A percentile compares a stretch with the other conserved stretches of the same genome.
These are phyloP conservation scores for Pelargonium citronellum DNA, from an alignment of 441 rosid species.

Conservation along the genomic window DNA sequence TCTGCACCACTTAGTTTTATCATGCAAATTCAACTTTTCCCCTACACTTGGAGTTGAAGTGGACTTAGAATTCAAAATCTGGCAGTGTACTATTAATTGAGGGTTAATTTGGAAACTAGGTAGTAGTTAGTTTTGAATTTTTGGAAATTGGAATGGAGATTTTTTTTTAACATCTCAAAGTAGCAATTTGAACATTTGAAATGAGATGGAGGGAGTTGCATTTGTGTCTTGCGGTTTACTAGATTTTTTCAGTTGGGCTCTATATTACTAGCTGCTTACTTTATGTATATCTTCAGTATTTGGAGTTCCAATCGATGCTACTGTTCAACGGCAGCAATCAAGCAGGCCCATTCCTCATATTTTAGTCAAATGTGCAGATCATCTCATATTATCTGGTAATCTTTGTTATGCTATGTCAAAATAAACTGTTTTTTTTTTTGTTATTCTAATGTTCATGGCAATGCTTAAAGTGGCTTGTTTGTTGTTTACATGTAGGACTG, in stretches of 20 bases:
- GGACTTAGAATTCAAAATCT: no score
- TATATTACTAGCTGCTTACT: constrained; percentile 13
- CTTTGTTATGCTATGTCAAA: constrained; percentile 5
- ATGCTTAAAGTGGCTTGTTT: constrained; percentile 10
- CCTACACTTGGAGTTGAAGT: no score
- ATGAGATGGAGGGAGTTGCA: no score
- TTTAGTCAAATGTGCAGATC: constrained; percentile 68
- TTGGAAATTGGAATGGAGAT: no score
- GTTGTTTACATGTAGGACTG: constrained; percentile 42
- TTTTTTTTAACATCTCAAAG: no score
- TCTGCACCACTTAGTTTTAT: no score
- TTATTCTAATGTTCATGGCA: constrained; percentile 2
- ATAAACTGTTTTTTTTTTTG: constrained; percentile 9
- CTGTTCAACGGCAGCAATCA: constrained; percentile 63
- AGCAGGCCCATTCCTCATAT: constrained; percentile 61
- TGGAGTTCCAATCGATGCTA: constrained; percentile 75
- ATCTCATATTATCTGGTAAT: constrained; percentile 71
- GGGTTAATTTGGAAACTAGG: no score
- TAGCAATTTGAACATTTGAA: no score
- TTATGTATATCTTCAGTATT: constrained; percentile 40
- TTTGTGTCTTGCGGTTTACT: neutral
- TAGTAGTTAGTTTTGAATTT: no score
- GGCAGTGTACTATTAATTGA: no score
- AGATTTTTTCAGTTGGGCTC: neutral
- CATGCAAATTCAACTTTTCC: no score